Conservation (phyloP, 2,329 filamentous ascomycete genomes). For the Alternaria sp. region DNA sequence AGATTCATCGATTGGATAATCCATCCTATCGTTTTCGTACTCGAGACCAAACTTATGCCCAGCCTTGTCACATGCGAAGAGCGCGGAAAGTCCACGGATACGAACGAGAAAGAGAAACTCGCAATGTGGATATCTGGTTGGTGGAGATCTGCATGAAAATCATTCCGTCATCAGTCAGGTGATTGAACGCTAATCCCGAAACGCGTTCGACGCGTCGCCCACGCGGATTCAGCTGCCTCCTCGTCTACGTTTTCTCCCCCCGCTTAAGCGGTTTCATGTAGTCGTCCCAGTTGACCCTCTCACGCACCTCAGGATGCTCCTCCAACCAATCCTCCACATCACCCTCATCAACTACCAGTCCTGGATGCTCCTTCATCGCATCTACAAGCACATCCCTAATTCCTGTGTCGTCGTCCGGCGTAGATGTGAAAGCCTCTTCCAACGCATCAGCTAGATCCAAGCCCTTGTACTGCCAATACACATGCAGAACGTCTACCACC, state of each 20-base stretch:
- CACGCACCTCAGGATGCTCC: conserved; percentile 6
- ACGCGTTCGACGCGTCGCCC: background rate
- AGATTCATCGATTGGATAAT: background rate
- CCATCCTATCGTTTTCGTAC: background rate
- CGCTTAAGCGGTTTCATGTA: background rate
- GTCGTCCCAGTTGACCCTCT: conserved; percentile 6
- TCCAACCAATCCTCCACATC: conserved; percentile 17
- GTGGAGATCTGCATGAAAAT: background rate
- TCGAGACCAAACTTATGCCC: background rate
- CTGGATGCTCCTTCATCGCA: conserved; percentile 10
- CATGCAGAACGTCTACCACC: conserved; percentile 12
- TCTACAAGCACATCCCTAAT: conserved; percentile 5
- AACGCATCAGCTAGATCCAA: conserved; percentile 9
- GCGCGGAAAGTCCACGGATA: no score
- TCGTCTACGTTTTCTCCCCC: no score
- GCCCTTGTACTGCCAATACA: conserved; percentile 14
- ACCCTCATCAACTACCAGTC: conserved; percentile 13
- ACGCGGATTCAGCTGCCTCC: background rate
- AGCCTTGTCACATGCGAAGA: background rate
- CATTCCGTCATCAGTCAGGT: background rate
- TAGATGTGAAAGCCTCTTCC: conserved; percentile 11
- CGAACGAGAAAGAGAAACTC: background rate
- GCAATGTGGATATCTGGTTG: background rate
- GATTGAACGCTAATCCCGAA: background rate
- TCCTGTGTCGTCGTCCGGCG: conserved; percentile 11